Base-by-base conservation (phyloP, 176 grass and related monocot genomes). In the Chloris gayana region DNA sequence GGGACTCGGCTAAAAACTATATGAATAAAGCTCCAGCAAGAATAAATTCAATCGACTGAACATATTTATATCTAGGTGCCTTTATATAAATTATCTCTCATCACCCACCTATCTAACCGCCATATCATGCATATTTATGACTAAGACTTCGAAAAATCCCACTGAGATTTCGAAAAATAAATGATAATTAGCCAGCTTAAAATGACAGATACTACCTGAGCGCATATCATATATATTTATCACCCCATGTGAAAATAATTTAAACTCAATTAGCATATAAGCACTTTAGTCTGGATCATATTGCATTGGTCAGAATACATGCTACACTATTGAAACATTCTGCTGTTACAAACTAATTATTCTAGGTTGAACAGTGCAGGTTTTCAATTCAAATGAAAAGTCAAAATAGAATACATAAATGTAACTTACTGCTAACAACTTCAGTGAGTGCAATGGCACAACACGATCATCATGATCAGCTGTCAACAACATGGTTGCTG, bases 401-500 rank as follows among this genome's bases (percentile, higher is more conserved):
- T 37, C 71, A 64, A 69, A 35, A 75, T 34, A 38, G 21, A 69
- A 62, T 37, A 79, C 18, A 47, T 26, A 72, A 70, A 81, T 71
- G 25, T 26, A 82, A 89, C 91, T 97, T 90, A 97, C 94, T 29
- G 94, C 91, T 83, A 97, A 82, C 44, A 94, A 67, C 80, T 97
- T 97, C 87, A 97, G 72, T 49, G 94, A 97, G 70, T 97, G 94
- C 76, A 94, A 87, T 44, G 94, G 94, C 32, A 97, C 94, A 64
- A 97, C 94, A 69, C 89, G 94, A 51, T 97, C 94, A 73, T 97
- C 94, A 62, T 97, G 94, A 81, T 94, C 91, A 79, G 89, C 94
- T 51, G 91, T 97, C 76, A 97, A 89, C 31, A 97, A 61, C 91
- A 97, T 94, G 67, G 82, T 92, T 73, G 94, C 75, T 61, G 94